Evolutionary conservation across 2,329 filamentous ascomycete species (phyloP).

Genomic region (Fusarium piperis): DNA sequence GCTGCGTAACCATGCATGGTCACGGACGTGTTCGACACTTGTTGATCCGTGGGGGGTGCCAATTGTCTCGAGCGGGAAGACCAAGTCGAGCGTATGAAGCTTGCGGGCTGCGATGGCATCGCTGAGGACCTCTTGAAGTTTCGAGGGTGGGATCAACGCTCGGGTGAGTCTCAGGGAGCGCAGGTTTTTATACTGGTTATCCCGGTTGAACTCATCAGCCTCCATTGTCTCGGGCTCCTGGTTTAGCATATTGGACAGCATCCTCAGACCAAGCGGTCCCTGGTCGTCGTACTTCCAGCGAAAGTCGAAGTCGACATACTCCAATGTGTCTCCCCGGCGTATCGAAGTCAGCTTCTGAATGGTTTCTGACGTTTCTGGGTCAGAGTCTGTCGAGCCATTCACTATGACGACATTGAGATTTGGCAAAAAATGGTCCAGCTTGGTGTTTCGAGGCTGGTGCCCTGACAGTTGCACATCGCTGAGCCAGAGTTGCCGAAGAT

Average conservation of each 20-base stretch:
- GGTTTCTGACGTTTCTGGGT: slow-evolving; percentile 34
- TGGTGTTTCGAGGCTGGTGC: slow-evolving; percentile 1
- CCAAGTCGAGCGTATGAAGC: slow-evolving; percentile 49
- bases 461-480: slow-evolving; percentile 38
- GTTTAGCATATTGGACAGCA: slow-evolving; percentile 24
- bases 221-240: slow-evolving; percentile 20
- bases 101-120: slow-evolving; percentile 41
- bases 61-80: slow-evolving; percentile 45
- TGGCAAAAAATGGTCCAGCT: slow-evolving; percentile 42
- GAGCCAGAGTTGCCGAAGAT: slow-evolving; percentile 47
- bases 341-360: slow-evolving; percentile 43
- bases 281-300: slow-evolving; percentile 37
- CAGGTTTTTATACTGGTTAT: slow-evolving; percentile 40
- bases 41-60: slow-evolving; percentile 36
- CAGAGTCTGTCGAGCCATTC: slow-evolving; percentile 32
- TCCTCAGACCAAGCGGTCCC: slow-evolving; percentile 33
- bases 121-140: slow-evolving; percentile 38
- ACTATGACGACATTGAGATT: slow-evolving; percentile 45
- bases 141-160: slow-evolving; percentile 37
- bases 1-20: slow-evolving; percentile 50
- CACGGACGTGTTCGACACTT: slow-evolving; percentile 44
- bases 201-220: slow-evolving; percentile 10
- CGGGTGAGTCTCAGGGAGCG: slow-evolving; percentile 43
- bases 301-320: slow-evolving; percentile 46
- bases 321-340: slow-evolving; percentile 39